Evolutionary conservation across 192 early-diverging fungal species (phyloP).

Genomic region (Coemansia sp.): DNA sequence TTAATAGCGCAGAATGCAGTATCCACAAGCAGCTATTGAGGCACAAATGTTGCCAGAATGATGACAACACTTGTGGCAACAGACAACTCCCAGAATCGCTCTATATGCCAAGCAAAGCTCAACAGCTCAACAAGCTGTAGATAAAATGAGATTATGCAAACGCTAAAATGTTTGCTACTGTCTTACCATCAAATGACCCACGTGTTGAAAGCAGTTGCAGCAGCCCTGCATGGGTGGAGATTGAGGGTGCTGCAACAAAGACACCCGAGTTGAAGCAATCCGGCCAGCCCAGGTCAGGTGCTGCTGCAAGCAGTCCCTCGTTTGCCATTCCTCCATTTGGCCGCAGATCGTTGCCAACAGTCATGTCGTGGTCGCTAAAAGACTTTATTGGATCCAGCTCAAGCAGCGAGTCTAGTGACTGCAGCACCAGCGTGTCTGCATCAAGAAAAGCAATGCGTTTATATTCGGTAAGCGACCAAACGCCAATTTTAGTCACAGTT

Average conservation of each 20-base stretch:
- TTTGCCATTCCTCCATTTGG: conserved; percentile 54
- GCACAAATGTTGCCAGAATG: too few species aligned
- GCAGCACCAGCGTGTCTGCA: conserved; percentile 79
- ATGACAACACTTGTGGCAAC: too few species aligned
- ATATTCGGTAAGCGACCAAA: conserved; percentile 75
- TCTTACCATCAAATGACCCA: conserved; percentile 80
- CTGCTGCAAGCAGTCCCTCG: conserved; percentile 72
- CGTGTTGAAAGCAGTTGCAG: conserved; percentile 39
- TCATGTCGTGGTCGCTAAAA: conserved; percentile 11
- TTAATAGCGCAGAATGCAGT: not conserved
- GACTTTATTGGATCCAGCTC: conserved; percentile 28
- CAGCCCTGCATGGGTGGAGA: conserved; percentile 52
- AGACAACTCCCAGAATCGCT: too few species aligned
- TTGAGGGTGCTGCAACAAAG: conserved; percentile 53
- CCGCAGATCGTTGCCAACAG: conserved; percentile 19
- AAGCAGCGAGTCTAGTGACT: conserved; percentile 82
- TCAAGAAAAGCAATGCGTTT: conserved; percentile 81
- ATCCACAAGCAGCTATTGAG: too few species aligned
- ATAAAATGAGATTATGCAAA: not conserved
- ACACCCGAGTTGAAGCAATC: conserved; percentile 98
- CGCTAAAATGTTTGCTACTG: not conserved
- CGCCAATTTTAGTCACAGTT: conserved; percentile 87
- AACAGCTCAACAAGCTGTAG: not conserved
- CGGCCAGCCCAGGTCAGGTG: conserved; percentile 94
- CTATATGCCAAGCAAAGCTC: too few species aligned